Evolutionary conservation across 352 stramenopile species (phyloP).

Genomic region (Globisporangium solare): DNA sequence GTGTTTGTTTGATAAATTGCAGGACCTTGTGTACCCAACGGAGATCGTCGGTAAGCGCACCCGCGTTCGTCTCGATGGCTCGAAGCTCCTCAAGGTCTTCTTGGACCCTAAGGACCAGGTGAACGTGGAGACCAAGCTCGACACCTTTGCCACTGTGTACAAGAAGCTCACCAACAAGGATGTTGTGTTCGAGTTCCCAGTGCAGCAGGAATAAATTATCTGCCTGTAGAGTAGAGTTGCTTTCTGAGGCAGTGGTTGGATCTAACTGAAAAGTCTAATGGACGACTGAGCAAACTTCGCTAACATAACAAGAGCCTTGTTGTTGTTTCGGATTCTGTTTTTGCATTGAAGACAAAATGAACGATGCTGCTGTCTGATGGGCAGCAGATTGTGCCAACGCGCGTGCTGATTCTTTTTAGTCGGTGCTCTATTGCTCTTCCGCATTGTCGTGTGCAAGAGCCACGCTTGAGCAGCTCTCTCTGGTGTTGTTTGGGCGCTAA

Average conservation of each 20-base stretch:
- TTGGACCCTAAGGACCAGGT: slow-evolving; percentile 98
- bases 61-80: slow-evolving; percentile 95
- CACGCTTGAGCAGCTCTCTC: too few relatives aligned
- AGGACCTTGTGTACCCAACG: slow-evolving; percentile 99
- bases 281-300: slow-evolving; percentile 11
- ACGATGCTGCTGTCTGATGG: too few relatives aligned
- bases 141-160: slow-evolving; percentile 99
- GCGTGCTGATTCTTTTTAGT: not conserved
- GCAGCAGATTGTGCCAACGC: too few relatives aligned
- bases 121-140: slow-evolving; percentile 99
- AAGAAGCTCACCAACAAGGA: slow-evolving; percentile 99
- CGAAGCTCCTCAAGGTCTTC: slow-evolving; percentile 98
- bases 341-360: not conserved
- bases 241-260: slow-evolving; percentile 1
- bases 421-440: not conserved
- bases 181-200: slow-evolving; percentile 97
- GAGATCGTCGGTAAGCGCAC: slow-evolving; percentile 99
- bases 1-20: slow-evolving; percentile 17
- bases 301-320: not conserved
- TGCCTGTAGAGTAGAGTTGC: not conserved
- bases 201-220: slow-evolving; percentile 80
- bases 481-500: not conserved
- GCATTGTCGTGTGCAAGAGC: not conserved
- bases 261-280: slow-evolving; percentile 1
- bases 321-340: slow-evolving; percentile 7